phyloP scores from a whole-genome alignment of 169 alveolate genomes.

The Perkinsus marinus region DNA sequence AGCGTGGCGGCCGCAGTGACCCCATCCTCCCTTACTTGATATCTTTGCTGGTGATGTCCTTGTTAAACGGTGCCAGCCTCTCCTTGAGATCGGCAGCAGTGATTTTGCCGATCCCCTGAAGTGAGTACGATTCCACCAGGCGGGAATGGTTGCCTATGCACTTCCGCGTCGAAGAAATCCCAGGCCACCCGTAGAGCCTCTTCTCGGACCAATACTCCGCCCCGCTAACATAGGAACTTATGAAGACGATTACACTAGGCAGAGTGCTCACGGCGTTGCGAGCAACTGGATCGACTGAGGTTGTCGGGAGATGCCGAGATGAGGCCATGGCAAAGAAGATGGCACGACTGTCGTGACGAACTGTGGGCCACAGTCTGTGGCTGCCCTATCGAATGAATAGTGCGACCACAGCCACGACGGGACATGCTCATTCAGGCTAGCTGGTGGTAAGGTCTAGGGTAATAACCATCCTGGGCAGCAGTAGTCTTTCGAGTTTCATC shows the following conservation, averaged over 20 bases:
- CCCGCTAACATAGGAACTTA: too few relatives aligned
- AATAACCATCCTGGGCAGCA: too few relatives aligned
- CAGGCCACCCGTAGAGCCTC: constrained; percentile 20
- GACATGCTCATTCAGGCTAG: too few relatives aligned
- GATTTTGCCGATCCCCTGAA: constrained; percentile 9
- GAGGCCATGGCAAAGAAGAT: background rate
- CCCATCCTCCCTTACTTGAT: background rate
- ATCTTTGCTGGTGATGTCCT: constrained; percentile 17
- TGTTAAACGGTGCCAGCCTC: constrained; percentile 18
- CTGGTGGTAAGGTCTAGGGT: too few relatives aligned
- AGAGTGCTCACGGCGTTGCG: background rate
- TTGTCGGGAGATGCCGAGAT: background rate
- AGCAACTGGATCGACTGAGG: background rate
- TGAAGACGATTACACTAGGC: too few relatives aligned
- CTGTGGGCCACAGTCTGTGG: too few relatives aligned
- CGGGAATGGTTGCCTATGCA: background rate
- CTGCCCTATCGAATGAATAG: too few relatives aligned
- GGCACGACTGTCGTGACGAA: too few relatives aligned
- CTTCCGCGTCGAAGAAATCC: constrained; percentile 19
- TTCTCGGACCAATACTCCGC: constrained; percentile 23
- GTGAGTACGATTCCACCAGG: background rate
- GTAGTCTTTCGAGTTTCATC: too few relatives aligned
- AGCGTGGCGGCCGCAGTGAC: background rate
- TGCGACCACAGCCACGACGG: too few relatives aligned
- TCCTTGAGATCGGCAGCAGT: constrained; percentile 18